Base-by-base conservation (phyloP, 1,284 basidiomycete species). In the Xanthoconium separans region DNA sequence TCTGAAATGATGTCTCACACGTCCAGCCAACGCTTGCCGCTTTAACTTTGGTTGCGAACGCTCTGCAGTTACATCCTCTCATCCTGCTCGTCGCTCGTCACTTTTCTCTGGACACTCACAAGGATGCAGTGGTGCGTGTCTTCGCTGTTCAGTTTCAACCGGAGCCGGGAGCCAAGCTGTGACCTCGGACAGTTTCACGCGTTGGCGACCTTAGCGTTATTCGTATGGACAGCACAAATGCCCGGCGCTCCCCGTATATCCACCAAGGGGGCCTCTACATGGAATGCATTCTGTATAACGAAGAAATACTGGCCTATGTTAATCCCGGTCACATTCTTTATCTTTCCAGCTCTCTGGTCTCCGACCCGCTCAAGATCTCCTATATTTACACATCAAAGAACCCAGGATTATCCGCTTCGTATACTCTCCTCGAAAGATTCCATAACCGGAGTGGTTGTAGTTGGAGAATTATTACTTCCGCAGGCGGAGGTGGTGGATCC, bases 401-500 rank as follows among this genome's bases (percentile, higher is more conserved):
- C 80, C 57, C 78, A 81, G 2, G 71, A 65, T 24, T 79, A 78
- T 44, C 79, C 81, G 3, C 72, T 93, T n/a, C 79, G 77, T 34
- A 81, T 94, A 13, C 80, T 91, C 44, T 89, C 82, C 2, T 81
- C 88, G 0, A 79, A 80, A 31, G 76, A 84, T 49, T 91, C 91
- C 31, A 66, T 77, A n/a, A 93, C 91, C 0, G 93, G 93, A 2
- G 70, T 84, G 13, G 81, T 95, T 16, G 80, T 88, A 2, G 91
- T 95, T 8, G 93, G 83, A 18, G 89, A 95, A 34, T 34, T 34
- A 34, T 65, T 84, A 3, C 73, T 77, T 40, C 75, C 73, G 3
- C 34, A 49, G 9, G 20, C 34, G 31, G 71, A 70, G 37, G 59
- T 64, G 15, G 62, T 67, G 16, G 59, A 60, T 51, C 49, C 59